Evolutionary conservation across 306 rosid species (phyloP).

Genomic region (Canavalia gladiata): DNA sequence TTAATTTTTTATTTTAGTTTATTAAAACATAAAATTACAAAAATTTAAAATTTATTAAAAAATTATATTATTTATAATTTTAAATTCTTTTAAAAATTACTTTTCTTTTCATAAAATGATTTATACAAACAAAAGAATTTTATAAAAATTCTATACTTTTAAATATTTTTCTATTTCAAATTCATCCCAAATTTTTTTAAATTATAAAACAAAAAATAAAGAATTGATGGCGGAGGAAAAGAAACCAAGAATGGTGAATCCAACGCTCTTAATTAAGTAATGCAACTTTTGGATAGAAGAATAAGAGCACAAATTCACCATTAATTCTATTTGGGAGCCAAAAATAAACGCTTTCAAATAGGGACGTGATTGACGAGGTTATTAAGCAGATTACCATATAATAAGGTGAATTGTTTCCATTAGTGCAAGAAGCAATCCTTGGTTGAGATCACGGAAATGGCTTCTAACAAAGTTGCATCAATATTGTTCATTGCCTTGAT

Average conservation of each 20-base stretch:
- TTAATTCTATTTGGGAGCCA: no score
- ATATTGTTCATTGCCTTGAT: not conserved
- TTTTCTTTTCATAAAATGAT: no score
- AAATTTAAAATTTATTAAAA: no score
- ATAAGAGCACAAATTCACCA: not conserved
- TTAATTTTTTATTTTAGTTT: no score
- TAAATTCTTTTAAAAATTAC: no score
- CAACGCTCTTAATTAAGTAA: not conserved
- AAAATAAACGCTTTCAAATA: not conserved
- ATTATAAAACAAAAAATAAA: no score
- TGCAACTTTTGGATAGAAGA: not conserved
- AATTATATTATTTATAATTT: no score
- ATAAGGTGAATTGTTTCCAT: not conserved
- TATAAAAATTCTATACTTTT: no score
- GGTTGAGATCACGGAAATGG: constrained; percentile 17
- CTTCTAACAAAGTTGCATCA: constrained; percentile 8
- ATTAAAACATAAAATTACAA: no score
- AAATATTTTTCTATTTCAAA: no score
- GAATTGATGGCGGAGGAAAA: not conserved
- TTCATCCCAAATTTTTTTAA: no score
- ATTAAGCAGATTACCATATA: not conserved
- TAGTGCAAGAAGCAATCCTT: not conserved
- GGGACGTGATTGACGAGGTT: not conserved
- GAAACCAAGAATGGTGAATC: not conserved
- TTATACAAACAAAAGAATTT: no score